Evolutionary conservation across 2,329 filamentous ascomycete species (phyloP), one percentile per base, ranked within the genome.

Genomic region (Stagonosporopsis rhizophila): DNA sequence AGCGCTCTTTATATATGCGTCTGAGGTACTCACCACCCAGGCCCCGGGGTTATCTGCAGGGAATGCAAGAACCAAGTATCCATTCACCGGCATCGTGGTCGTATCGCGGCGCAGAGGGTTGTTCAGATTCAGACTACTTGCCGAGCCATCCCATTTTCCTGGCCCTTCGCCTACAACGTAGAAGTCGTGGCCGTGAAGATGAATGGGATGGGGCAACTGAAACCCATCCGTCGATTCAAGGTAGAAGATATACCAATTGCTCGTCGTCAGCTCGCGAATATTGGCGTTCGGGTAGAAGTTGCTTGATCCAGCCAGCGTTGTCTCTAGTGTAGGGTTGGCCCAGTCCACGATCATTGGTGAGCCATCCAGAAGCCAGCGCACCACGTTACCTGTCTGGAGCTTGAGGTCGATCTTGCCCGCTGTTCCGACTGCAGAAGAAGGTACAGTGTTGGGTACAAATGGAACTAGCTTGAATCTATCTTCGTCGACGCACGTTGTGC

Each of bases 1-100:
- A 46, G 1, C 8, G 19, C n/a, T 28, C 12, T n/a, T 17, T 17
- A 4, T 14, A 12, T 20, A 7, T 2, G 11, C 12, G 12, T 27
- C n/a, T n/a, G 6, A 1, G 4, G 15, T 19, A 56, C 53, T 48
- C 19, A 52, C 53, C 8, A 74, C 58, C 73, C 72, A 75, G 37
- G 69, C 62, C 8, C 83, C 84, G 0, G 83, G 82, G 67, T 85
- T 85, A 44, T 79, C 76, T 0, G 82, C 81, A 38, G 74, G 70
- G 71, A 85, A 84, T 19, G 83, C 82, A 19, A 86, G 67, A 12
- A 85, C 80, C 22, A 79, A 77, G 61, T 81, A 80, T 2, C 76
- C 77, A 4, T 60, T 60, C 1, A 60, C 60, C 0, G 77, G 77
- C 20, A 79, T 60, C 11, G 73, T 69, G 11, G 74, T 70, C 4